Evolutionary conservation across 176 grass and related monocot species (phyloP).

Genomic region (Avena eriantha): DNA sequence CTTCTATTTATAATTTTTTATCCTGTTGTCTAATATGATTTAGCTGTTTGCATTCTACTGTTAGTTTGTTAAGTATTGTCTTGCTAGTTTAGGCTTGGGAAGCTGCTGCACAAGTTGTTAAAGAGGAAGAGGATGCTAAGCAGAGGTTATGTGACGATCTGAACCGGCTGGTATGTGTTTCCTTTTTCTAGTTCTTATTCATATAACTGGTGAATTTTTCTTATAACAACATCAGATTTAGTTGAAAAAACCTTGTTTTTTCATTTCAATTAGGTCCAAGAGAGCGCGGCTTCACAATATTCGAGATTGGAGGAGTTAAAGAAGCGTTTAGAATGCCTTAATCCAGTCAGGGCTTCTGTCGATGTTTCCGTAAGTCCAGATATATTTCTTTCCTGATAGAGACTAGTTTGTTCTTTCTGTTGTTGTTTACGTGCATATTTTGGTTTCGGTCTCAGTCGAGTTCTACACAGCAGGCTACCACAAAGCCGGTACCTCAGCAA

Average conservation of each 20-base stretch:
- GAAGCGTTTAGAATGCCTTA: slow-evolving; percentile 77
- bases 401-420: slow-evolving; percentile 10
- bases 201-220: background rate
- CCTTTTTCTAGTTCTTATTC: slow-evolving; percentile 25
- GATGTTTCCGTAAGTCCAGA: slow-evolving; percentile 62
- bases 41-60: slow-evolving; percentile 26
- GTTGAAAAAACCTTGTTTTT: slow-evolving; percentile 28
- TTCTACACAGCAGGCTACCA: slow-evolving; percentile 38
- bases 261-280: slow-evolving; percentile 75
- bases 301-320: slow-evolving; percentile 89
- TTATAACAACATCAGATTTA: slow-evolving; percentile 21
- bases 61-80: slow-evolving; percentile 19
- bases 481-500: slow-evolving; percentile 45
- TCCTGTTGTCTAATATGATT: background rate
- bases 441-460: background rate
- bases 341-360: slow-evolving; percentile 63
- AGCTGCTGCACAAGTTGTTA: slow-evolving; percentile 72
- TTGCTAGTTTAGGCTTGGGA: slow-evolving; percentile 79
- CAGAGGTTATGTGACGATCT: slow-evolving; percentile 90
- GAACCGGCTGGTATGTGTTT: slow-evolving; percentile 67
- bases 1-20: slow-evolving; percentile 10
- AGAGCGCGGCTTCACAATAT: slow-evolving; percentile 77
- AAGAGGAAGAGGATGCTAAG: slow-evolving; percentile 85
- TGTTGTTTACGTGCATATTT: background rate
- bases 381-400: slow-evolving; percentile 4